Evolutionary conservation across 257 asterid genomes (phyloP).

Genomic region (Apocynum venetum): DNA sequence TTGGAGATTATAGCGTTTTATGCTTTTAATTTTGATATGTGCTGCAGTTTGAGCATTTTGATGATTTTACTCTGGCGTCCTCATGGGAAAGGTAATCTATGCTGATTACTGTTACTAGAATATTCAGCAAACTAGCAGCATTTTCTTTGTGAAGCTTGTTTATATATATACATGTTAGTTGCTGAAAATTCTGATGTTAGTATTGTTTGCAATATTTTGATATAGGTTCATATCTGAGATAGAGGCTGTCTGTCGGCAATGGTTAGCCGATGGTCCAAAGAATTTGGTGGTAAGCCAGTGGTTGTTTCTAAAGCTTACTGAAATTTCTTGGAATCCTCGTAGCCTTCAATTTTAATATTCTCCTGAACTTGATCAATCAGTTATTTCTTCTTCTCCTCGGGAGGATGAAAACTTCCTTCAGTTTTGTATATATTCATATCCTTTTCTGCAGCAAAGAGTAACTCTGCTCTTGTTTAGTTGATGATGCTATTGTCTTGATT

Average conservation of each 20-base stretch:
- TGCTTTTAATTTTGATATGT: background rate
- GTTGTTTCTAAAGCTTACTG: constrained; percentile 15
- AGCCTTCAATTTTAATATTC: background rate
- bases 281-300: constrained; percentile 55
- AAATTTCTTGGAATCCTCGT: background rate
- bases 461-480: background rate
- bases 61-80: constrained; percentile 88
- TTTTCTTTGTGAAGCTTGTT: background rate
- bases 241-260: constrained; percentile 86
- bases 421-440: background rate
- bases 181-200: constrained; percentile 2
- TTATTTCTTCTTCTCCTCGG: background rate
- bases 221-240: constrained; percentile 85
- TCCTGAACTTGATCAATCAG: background rate
- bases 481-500: background rate
- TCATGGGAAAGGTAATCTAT: constrained; percentile 78
- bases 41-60: constrained; percentile 81
- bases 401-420: background rate
- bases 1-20: background rate
- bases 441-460: background rate
- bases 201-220: background rate
- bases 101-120: background rate
- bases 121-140: background rate
- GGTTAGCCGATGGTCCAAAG: constrained; percentile 79
- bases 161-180: background rate